Conservation (phyloP, 2,329 filamentous ascomycete species). For the Arachnomyces sp. region DNA sequence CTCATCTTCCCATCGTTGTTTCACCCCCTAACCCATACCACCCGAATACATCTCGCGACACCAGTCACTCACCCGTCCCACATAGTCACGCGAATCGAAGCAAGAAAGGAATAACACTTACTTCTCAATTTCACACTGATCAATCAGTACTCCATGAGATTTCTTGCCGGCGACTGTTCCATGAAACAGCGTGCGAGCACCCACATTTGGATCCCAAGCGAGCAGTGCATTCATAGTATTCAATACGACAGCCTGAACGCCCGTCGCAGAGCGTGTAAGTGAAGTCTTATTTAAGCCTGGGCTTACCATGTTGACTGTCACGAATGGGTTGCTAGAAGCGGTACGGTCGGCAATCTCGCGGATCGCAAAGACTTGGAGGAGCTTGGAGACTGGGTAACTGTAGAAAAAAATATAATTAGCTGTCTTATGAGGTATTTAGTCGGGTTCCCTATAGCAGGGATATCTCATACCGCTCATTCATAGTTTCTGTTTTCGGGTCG, state of each 20-base stretch:
- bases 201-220: constrained; percentile 14
- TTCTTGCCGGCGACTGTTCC: constrained; percentile 9
- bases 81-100: not conserved
- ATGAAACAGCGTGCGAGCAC: constrained; percentile 15
- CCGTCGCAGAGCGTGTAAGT: constrained; percentile 7
- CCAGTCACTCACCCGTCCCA: not conserved
- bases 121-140: constrained; percentile 9
- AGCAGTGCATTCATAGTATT: constrained; percentile 4
- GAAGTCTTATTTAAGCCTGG: constrained; percentile 18
- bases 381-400: constrained; percentile 8
- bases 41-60: too few species aligned
- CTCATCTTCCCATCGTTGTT: too few species aligned
- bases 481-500: constrained; percentile 4
- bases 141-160: constrained; percentile 11
- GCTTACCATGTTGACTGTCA: constrained; percentile 16
- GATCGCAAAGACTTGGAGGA: constrained; percentile 8
- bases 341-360: constrained; percentile 3
- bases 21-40: too few species aligned
- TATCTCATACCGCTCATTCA: constrained; percentile 7
- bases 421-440: constrained; percentile 7
- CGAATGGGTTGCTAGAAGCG: constrained; percentile 4
- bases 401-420: not conserved
- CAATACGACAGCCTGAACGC: constrained; percentile 2
- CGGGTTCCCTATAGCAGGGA: too few species aligned
- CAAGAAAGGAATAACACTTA: constrained; percentile 4